These are phyloP conservation scores for Lindgomyces ingoldianus DNA, from an alignment of 495 filamentous ascomycete species.

Conservation along the genomic window DNA sequence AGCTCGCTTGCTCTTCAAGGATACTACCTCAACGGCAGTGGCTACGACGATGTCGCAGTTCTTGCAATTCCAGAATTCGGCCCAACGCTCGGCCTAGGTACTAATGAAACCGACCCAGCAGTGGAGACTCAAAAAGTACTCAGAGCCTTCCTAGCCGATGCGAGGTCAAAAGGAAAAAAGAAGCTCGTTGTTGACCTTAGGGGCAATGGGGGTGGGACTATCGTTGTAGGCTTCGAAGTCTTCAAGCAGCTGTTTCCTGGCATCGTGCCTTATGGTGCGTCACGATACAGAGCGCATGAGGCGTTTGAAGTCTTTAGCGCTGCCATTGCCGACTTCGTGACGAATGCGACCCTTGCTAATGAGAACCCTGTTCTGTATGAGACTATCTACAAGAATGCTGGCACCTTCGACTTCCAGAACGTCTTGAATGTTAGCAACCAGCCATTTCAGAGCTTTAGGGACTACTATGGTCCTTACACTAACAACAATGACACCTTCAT, in stretches of 20 bases:
- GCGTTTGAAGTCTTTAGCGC: slow-evolving; percentile 21
- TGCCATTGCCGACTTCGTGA: background rate
- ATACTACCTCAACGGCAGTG: slow-evolving; percentile 31
- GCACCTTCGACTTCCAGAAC: slow-evolving; percentile 1
- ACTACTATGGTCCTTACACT: slow-evolving; percentile 31
- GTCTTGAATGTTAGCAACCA: slow-evolving; percentile 14
- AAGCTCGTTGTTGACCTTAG: slow-evolving; percentile 33
- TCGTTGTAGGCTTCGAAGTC: slow-evolving; percentile 26
- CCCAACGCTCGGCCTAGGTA: slow-evolving; percentile 1
- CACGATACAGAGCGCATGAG: slow-evolving; percentile 27
- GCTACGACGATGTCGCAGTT: slow-evolving; percentile 31
- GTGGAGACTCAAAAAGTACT: slow-evolving; percentile 16
- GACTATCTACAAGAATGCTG: background rate
- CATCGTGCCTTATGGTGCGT: slow-evolving; percentile 21
- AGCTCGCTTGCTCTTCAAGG: slow-evolving; percentile 7
- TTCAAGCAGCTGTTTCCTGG: slow-evolving; percentile 37
- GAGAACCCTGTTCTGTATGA: background rate
- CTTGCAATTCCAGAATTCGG: slow-evolving; percentile 31
- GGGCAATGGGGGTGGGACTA: slow-evolving; percentile 30
- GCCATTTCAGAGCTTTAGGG: slow-evolving; percentile 16
- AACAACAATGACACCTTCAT: slow-evolving; percentile 30
- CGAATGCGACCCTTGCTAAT: slow-evolving; percentile 5
- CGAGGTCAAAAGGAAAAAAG: slow-evolving; percentile 13
- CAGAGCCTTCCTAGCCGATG: slow-evolving; percentile 23
- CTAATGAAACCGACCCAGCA: slow-evolving; percentile 3